Base-by-base conservation (phyloP, 352 stramenopile genomes). In the Phytophthora litchii region DNA sequence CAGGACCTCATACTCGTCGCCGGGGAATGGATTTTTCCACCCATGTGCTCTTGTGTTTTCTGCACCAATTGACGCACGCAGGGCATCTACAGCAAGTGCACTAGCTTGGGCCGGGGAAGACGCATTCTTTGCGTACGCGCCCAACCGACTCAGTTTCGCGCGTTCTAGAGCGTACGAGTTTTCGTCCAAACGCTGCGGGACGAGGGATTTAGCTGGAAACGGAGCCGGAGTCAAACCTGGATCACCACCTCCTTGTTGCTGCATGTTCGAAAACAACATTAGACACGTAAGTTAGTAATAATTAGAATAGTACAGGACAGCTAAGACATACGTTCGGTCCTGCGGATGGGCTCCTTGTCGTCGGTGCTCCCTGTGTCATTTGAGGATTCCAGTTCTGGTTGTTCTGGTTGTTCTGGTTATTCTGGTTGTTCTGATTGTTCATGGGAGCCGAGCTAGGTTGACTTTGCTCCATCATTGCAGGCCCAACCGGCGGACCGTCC, bases 1-100 rank as follows among this genome's bases (percentile, higher is more conserved):
- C 60, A 92, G 44, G 29, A 95, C 85, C 60, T 95, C 87, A 49
- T 92, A 95, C 68, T 95, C 85, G 36, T 94, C 67, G 14, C 62
- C 50, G 37, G 83, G 75, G 47, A 83, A 91, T 10, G 79, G 67
- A 37, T 81, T 74, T 31, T 74, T 84, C 85, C 85, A 94, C 4
- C 80, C 84, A 37, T 91, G 74, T 6, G 80, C 80, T 29, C 61
- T 70, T 12, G 52, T 69, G 19, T 75, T 78, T 53, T 77, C 67
- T 21, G 64, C 67, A 6, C 69, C 63, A 6, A 80, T 47, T 0
- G 80, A 75, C 3, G 78, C 79, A 41, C 83, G 85, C 5, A 91
- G 46, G 0, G 90, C 60, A 64, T 94, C 85, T 42, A 91, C 57
- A 38, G 83, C 85, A 27, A 94, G 77, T 20, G 85, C 80, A 7